Percentiles rank a stretch among this genome's conserved stretches.
phyloP scores from a whole-genome alignment of 495 filamentous ascomycete genomes.

The Sordaria brevicollis region DNA sequence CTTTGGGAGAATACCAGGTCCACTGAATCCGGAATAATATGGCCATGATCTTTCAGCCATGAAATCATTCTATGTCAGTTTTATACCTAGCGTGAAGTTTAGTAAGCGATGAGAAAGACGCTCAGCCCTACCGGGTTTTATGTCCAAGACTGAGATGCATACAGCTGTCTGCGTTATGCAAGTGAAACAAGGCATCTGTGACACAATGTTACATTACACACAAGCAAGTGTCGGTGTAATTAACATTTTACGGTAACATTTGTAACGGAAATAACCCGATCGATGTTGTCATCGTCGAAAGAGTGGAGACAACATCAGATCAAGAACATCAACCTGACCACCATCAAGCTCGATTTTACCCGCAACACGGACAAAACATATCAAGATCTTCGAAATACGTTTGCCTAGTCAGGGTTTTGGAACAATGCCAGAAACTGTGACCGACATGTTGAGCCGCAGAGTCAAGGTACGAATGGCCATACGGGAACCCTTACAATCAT shows the following conservation, averaged over 20 bases:
- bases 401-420: not conserved
- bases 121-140: not conserved
- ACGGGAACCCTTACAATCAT: not conserved
- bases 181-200: not conserved
- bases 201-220: not conserved
- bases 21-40: not conserved
- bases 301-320: not conserved
- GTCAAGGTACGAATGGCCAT: not conserved
- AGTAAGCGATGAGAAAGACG: not conserved
- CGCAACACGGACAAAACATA: not conserved
- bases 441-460: conserved; percentile 1
- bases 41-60: not conserved
- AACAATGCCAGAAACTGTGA: not conserved
- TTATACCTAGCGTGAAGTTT: not conserved
- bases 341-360: not conserved
- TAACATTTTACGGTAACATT: not conserved
- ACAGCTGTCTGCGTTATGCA: not conserved
- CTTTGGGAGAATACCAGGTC: not conserved
- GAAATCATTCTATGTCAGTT: not conserved
- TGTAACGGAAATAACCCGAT: not conserved
- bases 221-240: not conserved
- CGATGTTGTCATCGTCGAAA: not conserved
- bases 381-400: not conserved
- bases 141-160: not conserved
- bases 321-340: not conserved